A percentile compares a stretch with the other conserved stretches of the same genome.
Evolutionary conservation across 2,329 filamentous ascomycete genomes (phyloP).

Genomic region (Lachnellula cervina): DNA sequence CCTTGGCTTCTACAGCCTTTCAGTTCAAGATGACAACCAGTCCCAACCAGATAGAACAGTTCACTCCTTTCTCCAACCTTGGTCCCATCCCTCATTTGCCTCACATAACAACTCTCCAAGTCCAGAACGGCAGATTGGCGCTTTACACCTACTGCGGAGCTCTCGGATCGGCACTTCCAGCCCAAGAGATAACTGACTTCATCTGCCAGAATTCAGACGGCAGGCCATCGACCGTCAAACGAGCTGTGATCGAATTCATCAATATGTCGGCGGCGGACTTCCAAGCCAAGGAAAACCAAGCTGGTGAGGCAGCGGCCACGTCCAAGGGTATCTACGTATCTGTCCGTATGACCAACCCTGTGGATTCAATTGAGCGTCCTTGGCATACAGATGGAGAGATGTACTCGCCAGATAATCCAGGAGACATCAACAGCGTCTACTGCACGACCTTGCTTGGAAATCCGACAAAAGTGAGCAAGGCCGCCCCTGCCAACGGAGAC

Average conservation of each 20-base stretch:
- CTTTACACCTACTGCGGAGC: background rate
- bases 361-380: background rate
- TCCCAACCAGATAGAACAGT: background rate
- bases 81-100: background rate
- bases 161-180: background rate
- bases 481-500: no score
- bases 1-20: no score
- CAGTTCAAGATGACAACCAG: no score
- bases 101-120: background rate
- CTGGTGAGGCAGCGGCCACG: background rate
- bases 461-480: background rate
- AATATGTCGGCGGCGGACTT: background rate
- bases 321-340: background rate
- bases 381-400: background rate
- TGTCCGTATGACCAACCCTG: background rate
- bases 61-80: background rate
- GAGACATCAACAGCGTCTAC: background rate
- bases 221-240: background rate
- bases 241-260: background rate
- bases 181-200: background rate
- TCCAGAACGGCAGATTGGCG: no score
- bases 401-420: background rate
- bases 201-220: background rate
- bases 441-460: background rate
- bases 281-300: background rate